Percentiles rank a stretch among this genome's conserved stretches.
Conservation (phyloP, 805 yeast genomes). For the Barnettozyma sucrosica region DNA sequence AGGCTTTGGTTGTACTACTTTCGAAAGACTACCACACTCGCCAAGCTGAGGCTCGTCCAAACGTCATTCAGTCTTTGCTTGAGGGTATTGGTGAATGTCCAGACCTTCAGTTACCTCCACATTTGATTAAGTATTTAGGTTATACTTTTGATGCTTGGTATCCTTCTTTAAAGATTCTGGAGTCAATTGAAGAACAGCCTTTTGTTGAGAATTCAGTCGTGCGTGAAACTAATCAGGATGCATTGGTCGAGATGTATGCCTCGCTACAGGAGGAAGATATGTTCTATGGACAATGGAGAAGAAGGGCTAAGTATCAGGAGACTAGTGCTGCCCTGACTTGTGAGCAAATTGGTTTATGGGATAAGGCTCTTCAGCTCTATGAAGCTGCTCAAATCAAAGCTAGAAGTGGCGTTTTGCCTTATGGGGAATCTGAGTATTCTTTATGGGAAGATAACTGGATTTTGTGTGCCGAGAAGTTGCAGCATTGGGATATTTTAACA, state of each 20-base stretch:
- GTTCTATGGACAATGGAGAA: constrained; percentile 97
- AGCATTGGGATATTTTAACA: constrained; percentile 96
- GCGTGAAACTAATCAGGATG: constrained; percentile 82
- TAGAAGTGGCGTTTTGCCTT: constrained; percentile 89
- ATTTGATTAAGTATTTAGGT: constrained; percentile 83
- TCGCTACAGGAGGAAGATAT: constrained; percentile 89
- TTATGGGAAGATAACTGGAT: constrained; percentile 99
- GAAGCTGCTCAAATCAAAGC: constrained; percentile 97
- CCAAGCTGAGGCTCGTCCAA: constrained; percentile 80
- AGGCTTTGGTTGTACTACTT: constrained; percentile 68
- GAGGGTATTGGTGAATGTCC: constrained; percentile 78
- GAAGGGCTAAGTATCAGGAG: constrained; percentile 90
- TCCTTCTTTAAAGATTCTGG: constrained; percentile 78
- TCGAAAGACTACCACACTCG: constrained; percentile 92
- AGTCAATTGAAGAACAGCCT: constrained; percentile 56
- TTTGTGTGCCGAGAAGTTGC: constrained; percentile 90
- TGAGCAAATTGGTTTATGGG: constrained; percentile 95
- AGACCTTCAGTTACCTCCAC: constrained; percentile 83
- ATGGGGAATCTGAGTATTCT: constrained; percentile 90
- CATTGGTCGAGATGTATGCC: constrained; percentile 83
- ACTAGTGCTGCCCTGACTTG: constrained; percentile 89
- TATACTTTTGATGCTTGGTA: constrained; percentile 88
- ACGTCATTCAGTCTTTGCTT: constrained; percentile 76
- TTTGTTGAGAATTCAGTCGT: constrained; percentile 66
- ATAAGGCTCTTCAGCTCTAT: constrained; percentile 85